Percentiles rank a stretch among this genome's conserved stretches.
Conservation (phyloP, 768 basidiomycete genomes). For the Rubroboletus pulcherrimus region DNA sequence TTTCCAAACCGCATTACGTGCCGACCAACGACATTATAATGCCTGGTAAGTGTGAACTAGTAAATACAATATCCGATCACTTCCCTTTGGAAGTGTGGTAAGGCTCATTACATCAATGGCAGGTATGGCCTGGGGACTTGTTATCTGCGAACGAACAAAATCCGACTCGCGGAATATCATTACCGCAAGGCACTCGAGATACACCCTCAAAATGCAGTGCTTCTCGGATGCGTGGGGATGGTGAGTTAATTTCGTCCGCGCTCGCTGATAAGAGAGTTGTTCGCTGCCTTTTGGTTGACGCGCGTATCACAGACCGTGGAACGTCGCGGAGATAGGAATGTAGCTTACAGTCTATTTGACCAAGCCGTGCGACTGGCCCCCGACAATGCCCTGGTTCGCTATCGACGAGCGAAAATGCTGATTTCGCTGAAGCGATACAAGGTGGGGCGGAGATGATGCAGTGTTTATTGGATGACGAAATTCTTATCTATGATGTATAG, state of each 20-base stretch:
- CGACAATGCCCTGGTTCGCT: constrained; percentile 89
- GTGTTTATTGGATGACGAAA: constrained; percentile 6
- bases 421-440: constrained; percentile 79
- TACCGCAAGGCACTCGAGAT: constrained; percentile 90
- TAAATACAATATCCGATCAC: neutral
- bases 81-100: neutral
- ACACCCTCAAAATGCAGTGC: constrained; percentile 92
- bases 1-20: constrained; percentile 88
- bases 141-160: constrained; percentile 91
- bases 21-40: constrained; percentile 93
- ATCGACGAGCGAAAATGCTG: constrained; percentile 89
- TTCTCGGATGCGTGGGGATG: constrained; percentile 94
- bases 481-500: constrained; percentile 42
- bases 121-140: constrained; percentile 99
- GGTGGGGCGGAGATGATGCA: constrained; percentile 46
- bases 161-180: constrained; percentile 93
- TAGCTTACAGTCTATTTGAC: constrained; percentile 77
- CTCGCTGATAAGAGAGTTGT: constrained; percentile 18
- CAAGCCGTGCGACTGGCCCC: constrained; percentile 75
- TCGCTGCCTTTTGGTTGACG: constrained; percentile 10
- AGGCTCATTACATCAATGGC: constrained; percentile 28
- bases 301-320: constrained; percentile 70
- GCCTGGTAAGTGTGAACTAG: constrained; percentile 71
- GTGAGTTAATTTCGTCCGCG: constrained; percentile 50
- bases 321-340: constrained; percentile 70